These are phyloP conservation scores for Populus hybrid DNA, from an alignment of 441 rosid genomes.

Conservation along the genomic window DNA sequence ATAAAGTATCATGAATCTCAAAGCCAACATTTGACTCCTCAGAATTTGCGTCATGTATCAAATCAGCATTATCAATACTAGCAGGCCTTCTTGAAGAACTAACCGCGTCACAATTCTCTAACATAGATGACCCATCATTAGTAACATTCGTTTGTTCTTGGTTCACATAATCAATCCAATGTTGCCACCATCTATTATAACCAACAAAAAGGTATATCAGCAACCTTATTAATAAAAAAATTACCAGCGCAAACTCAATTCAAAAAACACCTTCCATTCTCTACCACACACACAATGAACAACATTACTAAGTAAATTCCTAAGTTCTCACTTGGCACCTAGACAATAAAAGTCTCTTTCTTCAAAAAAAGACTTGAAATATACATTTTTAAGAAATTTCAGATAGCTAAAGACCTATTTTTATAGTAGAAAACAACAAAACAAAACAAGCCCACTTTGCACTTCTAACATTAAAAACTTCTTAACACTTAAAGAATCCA, in stretches of 20 bases:
- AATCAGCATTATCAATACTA: constrained; percentile 82
- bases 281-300: not conserved
- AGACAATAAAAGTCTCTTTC: not conserved
- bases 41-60: constrained; percentile 54
- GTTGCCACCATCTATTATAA: constrained; percentile 85
- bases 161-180: constrained; percentile 95
- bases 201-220: not conserved
- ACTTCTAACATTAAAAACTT: not conserved
- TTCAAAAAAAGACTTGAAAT: not conserved
- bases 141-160: constrained; percentile 61
- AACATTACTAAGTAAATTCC: not conserved
- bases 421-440: not conserved
- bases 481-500: not conserved
- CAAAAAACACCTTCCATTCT: not conserved
- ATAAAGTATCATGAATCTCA: constrained; percentile 78
- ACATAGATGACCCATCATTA: constrained; percentile 55
- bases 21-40: constrained; percentile 47
- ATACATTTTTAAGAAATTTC: not conserved
- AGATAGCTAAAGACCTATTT: not conserved
- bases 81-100: constrained; percentile 72
- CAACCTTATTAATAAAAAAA: not conserved
- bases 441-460: not conserved
- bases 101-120: constrained; percentile 63
- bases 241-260: not conserved
- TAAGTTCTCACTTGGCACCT: not conserved